Conservation (phyloP, 2,329 filamentous ascomycete species). For the Penicillium concentricum region DNA sequence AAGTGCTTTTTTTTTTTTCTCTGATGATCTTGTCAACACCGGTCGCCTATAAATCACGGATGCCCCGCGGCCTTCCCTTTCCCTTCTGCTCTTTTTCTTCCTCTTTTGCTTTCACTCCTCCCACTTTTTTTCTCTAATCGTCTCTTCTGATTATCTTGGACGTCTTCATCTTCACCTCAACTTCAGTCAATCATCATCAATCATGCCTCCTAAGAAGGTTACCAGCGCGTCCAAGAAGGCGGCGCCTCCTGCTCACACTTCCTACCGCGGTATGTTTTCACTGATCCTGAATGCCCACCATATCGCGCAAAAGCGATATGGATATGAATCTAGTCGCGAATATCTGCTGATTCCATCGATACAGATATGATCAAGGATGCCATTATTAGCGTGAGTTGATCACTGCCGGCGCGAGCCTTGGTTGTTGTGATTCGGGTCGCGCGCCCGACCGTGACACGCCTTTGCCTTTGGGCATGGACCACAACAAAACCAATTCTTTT, state of each 20-base stretch:
- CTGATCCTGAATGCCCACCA: conserved; percentile 45
- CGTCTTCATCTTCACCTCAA: conserved; percentile 15
- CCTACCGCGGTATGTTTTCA: conserved; percentile 63
- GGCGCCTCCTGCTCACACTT: conserved; percentile 57
- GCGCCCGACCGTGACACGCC: conserved; percentile 41
- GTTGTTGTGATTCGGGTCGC: conserved; percentile 40
- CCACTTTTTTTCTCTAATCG: background rate
- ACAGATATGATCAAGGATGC: conserved; percentile 73
- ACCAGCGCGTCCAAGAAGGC: conserved; percentile 59
- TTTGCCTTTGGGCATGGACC: conserved; percentile 21
- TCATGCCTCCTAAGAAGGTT: conserved; percentile 67
- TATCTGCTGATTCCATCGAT: conserved; percentile 51
- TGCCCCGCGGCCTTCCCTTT: conserved; percentile 43
- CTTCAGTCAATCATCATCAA: conserved; percentile 21
- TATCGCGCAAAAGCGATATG: conserved; percentile 45
- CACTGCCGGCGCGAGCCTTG: conserved; percentile 46
- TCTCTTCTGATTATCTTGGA: background rate
- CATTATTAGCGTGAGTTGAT: conserved; percentile 66
- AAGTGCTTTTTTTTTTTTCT: conserved; percentile 23
- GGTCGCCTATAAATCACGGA: conserved; percentile 44
- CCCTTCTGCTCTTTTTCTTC: conserved; percentile 32
- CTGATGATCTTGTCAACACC: conserved; percentile 45
- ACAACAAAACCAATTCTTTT: conserved; percentile 22
- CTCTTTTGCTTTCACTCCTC: conserved; percentile 15
- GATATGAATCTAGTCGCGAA: conserved; percentile 50